These are phyloP conservation scores for Starmerella powellii DNA, from an alignment of 805 yeast genomes.

Conservation along the genomic window DNA sequence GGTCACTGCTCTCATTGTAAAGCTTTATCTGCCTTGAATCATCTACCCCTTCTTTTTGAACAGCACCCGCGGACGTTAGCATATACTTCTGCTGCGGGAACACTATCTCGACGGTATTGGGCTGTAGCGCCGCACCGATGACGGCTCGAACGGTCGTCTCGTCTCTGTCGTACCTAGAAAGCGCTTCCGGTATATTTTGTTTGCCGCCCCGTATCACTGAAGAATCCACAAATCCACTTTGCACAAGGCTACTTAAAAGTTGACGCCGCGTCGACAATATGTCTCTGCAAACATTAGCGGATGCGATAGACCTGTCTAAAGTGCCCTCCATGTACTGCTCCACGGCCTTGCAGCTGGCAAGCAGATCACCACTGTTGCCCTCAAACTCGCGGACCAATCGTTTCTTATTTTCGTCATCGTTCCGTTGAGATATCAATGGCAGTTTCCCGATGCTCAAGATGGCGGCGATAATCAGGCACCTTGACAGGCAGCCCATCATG, in stretches of 20 bases:
- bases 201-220: not conserved
- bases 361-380: slow-evolving; percentile 58
- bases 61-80: slow-evolving; percentile 61
- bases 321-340: slow-evolving; percentile 35
- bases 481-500: slow-evolving; percentile 68
- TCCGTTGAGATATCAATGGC: slow-evolving; percentile 54
- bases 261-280: slow-evolving; percentile 61
- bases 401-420: slow-evolving; percentile 34
- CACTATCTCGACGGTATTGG: slow-evolving; percentile 69
- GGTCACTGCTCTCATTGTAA: slow-evolving; percentile 56
- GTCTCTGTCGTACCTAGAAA: slow-evolving; percentile 39
- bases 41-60: slow-evolving; percentile 56
- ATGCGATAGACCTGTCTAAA: not conserved
- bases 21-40: slow-evolving; percentile 62
- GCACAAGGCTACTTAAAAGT: slow-evolving; percentile 56
- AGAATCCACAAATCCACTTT: slow-evolving; percentile 62
- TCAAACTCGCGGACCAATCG: slow-evolving; percentile 16
- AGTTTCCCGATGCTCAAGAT: slow-evolving; percentile 52
- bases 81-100: slow-evolving; percentile 69
- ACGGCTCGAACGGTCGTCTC: slow-evolving; percentile 48
- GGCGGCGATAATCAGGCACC: slow-evolving; percentile 71
- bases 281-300: slow-evolving; percentile 44
- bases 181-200: slow-evolving; percentile 1
- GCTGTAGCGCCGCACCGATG: slow-evolving; percentile 70
- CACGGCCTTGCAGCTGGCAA: slow-evolving; percentile 53